Percentiles rank a stretch among this genome's conserved stretches.
Evolutionary conservation across 1,284 basidiomycete species (phyloP).

Genomic region (Malassezia cuniculi): DNA sequence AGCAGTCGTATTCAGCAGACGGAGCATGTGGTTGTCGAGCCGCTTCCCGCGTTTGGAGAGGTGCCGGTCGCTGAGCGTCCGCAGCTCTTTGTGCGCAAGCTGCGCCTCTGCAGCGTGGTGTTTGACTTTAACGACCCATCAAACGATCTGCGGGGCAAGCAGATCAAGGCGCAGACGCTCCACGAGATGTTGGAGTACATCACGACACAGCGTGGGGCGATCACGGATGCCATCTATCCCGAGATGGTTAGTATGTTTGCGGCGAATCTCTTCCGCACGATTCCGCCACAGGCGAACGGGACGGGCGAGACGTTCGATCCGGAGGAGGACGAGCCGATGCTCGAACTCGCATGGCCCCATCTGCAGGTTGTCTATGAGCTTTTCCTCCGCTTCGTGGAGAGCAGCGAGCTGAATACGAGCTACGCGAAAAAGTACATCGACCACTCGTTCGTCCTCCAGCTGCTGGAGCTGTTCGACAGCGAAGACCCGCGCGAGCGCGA

Average conservation of each 20-base stretch:
- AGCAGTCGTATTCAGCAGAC: constrained; percentile 72
- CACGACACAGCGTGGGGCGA: constrained; percentile 86
- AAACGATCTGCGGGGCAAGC: constrained; percentile 87
- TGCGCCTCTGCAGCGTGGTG: constrained; percentile 86
- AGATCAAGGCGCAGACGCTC: constrained; percentile 92
- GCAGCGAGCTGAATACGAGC: constrained; percentile 95
- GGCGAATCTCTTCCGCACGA: constrained; percentile 94
- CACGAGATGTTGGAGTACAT: constrained; percentile 99
- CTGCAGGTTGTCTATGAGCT: constrained; percentile 99
- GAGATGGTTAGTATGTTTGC: constrained; percentile 89
- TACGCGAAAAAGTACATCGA: constrained; percentile 95
- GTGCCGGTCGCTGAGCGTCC: constrained; percentile 76
- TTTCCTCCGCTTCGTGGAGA: constrained; percentile 97
- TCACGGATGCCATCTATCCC: constrained; percentile 94
- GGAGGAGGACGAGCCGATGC: constrained; percentile 96
- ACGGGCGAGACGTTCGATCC: constrained; percentile 97
- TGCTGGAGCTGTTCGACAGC: constrained; percentile 95
- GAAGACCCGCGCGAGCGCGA: constrained; percentile 98
- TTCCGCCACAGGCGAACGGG: constrained; percentile 97
- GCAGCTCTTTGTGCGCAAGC: constrained; percentile 82
- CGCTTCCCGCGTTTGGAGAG: constrained; percentile 87
- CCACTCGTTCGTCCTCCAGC: constrained; percentile 79
- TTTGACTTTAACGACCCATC: constrained; percentile 99
- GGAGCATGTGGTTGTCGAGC: constrained; percentile 89
- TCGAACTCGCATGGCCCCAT: constrained; percentile 98